Conservation (phyloP, 108 stramenopile species). For the Pseudonitzschia delicatissima region DNA sequence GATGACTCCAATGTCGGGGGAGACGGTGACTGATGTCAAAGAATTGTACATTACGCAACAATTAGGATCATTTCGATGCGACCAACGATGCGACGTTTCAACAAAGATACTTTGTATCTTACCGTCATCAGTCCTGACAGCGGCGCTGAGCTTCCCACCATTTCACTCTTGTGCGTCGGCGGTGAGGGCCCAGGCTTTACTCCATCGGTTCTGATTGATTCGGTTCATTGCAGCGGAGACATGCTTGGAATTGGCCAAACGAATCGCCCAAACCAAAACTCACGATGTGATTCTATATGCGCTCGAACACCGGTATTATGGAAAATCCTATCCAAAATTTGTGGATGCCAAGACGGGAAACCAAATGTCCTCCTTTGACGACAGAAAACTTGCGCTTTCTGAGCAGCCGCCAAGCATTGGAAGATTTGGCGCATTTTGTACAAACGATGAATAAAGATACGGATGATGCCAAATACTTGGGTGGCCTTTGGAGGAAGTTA, state of each 20-base stretch:
- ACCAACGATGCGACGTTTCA: conserved; percentile 38
- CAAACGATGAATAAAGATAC: conserved; percentile 22
- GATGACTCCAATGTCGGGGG: neutral
- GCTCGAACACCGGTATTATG: conserved; percentile 92
- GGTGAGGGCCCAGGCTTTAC: conserved; percentile 84
- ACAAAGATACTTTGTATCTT: conserved; percentile 75
- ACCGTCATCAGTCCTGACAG: conserved; percentile 40
- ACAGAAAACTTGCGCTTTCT: conserved; percentile 55
- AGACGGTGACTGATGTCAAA: conserved; percentile 48
- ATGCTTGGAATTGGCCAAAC: conserved; percentile 76
- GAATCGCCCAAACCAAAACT: conserved; percentile 15
- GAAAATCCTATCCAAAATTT: conserved; percentile 62
- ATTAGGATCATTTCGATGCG: conserved; percentile 70
- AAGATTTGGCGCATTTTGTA: conserved; percentile 76
- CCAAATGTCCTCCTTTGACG: conserved; percentile 31
- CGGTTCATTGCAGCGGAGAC: conserved; percentile 88
- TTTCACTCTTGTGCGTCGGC: conserved; percentile 81
- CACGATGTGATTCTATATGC: conserved; percentile 64
- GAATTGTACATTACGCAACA: conserved; percentile 50
- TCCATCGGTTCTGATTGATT: conserved; percentile 63
- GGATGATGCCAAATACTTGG: conserved; percentile 30
- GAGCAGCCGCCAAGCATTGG: conserved; percentile 79
- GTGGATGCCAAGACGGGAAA: neutral
- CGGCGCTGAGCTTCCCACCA: neutral
- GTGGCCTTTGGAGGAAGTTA: conserved; percentile 90